phyloP scores from a whole-genome alignment of 2,329 filamentous ascomycete species.

The Emmonsia crescens region DNA sequence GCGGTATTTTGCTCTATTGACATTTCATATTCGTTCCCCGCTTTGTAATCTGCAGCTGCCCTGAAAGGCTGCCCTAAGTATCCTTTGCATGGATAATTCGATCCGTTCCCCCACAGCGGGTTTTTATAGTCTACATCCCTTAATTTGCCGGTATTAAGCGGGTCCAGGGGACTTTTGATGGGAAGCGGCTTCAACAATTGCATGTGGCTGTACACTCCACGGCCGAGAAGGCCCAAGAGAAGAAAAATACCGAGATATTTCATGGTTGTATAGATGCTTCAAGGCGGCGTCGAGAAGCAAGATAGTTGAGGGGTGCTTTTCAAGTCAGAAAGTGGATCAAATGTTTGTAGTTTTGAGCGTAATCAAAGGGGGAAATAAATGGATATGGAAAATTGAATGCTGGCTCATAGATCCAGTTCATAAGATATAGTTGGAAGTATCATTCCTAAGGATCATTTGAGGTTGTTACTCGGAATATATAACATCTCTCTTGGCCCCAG shows the following conservation, averaged over 20 bases:
- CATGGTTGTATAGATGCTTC: not conserved
- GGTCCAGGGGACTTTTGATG: slow-evolving; percentile 37
- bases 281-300: not conserved
- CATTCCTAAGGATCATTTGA: not conserved
- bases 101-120: slow-evolving; percentile 49
- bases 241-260: not conserved
- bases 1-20: slow-evolving; percentile 50
- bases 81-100: slow-evolving; percentile 69
- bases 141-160: slow-evolving; percentile 34
- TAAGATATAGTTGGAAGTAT: not conserved
- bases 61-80: slow-evolving; percentile 45
- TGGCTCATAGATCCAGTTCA: not conserved
- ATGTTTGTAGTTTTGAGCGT: not conserved
- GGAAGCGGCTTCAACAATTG: slow-evolving; percentile 47
- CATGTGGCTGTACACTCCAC: slow-evolving; percentile 34
- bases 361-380: not conserved
- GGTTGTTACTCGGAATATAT: not conserved
- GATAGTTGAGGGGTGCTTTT: not conserved
- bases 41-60: slow-evolving; percentile 49
- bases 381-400: not conserved
- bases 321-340: not conserved
- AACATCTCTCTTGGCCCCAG: not conserved
- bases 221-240: not conserved
- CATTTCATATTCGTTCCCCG: slow-evolving; percentile 54
- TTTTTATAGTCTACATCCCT: slow-evolving; percentile 63